These are phyloP conservation scores for Globisporangium acanthophoron DNA, from an alignment of 352 stramenopile genomes.

Conservation along the genomic window DNA sequence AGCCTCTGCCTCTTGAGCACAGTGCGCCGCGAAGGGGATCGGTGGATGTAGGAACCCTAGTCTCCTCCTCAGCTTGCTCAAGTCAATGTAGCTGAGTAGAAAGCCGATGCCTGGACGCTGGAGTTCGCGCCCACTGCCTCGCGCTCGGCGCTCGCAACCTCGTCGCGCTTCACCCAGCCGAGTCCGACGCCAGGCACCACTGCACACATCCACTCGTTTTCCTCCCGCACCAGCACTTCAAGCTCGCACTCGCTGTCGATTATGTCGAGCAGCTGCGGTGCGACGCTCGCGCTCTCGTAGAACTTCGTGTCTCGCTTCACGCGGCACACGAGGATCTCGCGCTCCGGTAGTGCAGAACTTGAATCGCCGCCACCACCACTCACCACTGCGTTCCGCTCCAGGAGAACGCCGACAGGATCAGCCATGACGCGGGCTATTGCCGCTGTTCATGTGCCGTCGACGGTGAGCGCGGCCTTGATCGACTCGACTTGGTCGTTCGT, in stretches of 20 bases:
- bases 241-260: background rate
- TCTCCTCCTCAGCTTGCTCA: too few relatives aligned
- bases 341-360: too few relatives aligned
- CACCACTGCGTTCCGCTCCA: background rate
- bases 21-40: too few relatives aligned
- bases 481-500: background rate
- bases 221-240: conserved; percentile 1
- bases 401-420: background rate
- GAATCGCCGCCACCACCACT: too few relatives aligned
- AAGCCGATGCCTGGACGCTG: background rate
- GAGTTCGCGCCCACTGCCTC: background rate
- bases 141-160: background rate
- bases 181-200: background rate
- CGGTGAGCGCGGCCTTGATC: background rate
- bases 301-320: background rate
- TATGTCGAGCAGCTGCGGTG: background rate
- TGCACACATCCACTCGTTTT: background rate
- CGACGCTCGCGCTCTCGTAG: background rate
- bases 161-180: conserved; percentile 1
- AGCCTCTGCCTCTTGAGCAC: too few relatives aligned
- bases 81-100: too few relatives aligned
- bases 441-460: too few relatives aligned
- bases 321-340: background rate
- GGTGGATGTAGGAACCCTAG: too few relatives aligned
- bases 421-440: too few relatives aligned